phyloP scores from a whole-genome alignment of 164 flowering plant species.

The Piper betle region DNA sequence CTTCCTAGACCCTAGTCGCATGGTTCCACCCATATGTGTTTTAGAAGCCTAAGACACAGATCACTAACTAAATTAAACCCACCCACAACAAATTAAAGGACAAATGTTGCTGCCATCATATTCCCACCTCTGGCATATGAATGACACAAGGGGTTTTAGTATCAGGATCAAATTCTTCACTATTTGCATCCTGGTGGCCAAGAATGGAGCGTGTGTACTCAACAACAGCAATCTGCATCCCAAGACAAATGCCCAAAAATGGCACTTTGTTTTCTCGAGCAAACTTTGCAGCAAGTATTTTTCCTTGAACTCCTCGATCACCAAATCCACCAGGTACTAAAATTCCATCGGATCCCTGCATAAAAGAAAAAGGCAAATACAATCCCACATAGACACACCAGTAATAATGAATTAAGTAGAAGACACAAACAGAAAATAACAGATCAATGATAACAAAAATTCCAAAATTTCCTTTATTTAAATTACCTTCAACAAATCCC shows the following conservation, averaged over 20 bases:
- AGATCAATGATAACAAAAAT: background rate
- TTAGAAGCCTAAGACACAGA: slow-evolving; percentile 54
- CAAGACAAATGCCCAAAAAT: slow-evolving; percentile 86
- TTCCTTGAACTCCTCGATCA: slow-evolving; percentile 95
- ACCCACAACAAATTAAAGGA: background rate
- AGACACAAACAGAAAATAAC: background rate
- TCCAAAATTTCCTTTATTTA: background rate
- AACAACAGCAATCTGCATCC: slow-evolving; percentile 93
- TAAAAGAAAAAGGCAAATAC: slow-evolving; percentile 4
- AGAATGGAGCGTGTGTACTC: slow-evolving; percentile 85
- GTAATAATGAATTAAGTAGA: background rate
- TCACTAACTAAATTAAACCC: background rate
- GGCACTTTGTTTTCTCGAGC: slow-evolving; percentile 82
- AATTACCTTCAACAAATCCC: slow-evolving; percentile 59
- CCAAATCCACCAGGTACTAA: slow-evolving; percentile 99
- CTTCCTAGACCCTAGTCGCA: slow-evolving; percentile 95
- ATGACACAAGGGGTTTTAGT: slow-evolving; percentile 78
- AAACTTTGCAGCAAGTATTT: slow-evolving; percentile 87
- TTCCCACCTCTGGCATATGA: slow-evolving; percentile 93
- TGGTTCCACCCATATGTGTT: slow-evolving; percentile 97
- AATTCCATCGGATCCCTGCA: slow-evolving; percentile 78
- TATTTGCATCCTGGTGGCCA: slow-evolving; percentile 70
- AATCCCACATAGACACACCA: background rate
- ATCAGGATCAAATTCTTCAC: slow-evolving; percentile 77
- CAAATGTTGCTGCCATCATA: background rate